Evolutionary conservation across 2,329 filamentous ascomycete species (phyloP), one percentile per base, ranked within the genome.

Genomic region (Paracorniculantispora psalliotae): DNA sequence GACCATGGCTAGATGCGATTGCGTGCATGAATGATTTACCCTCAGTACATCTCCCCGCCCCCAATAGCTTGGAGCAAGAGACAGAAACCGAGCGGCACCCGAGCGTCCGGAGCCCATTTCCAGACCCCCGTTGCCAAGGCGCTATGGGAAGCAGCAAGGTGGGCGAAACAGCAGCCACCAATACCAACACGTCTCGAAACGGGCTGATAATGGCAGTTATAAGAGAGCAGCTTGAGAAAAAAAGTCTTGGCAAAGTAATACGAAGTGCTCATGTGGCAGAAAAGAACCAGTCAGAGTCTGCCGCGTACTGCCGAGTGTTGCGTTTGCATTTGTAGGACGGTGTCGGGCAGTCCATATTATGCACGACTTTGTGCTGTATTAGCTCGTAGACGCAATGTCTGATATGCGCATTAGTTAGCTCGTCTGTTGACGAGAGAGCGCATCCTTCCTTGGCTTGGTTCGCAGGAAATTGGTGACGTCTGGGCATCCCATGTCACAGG

Each of bases 181-280:
- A 37, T 37, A 37, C 12, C 7, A 37, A 12, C 30, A 6, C 12
- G 30, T n/a, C n/a, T n/a, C n/a, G 30, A 47, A 35, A 61, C 61
- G 33, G 15, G 8, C 48, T 19, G 57, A 63, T 48, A 62, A 57
- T 28, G 59, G 62, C 33, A 37, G 33, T 8, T 37, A 37, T 9
- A 37, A 37, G 33, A 37, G 33, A 37, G 17, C 10, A 15, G 17
- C 4, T 3, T 6, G 4, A 12, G 17, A 37, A 37, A 12, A 37
- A 37, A 37, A 19, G 44, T 26, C 44, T 47, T 47, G 44, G 25
- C 44, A 47, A n/a, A 47, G 44, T 47, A 26, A 47, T 47, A 47
- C 44, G 7, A 47, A 17, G 21, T 47, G 44, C 25, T 26, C 15
- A 9, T 47, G 44, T 47, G 25, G 21, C 23, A 47, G 23, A 26